Base-by-base conservation (phyloP, 1,139 yeast species). In the Candida sanyaensis region DNA sequence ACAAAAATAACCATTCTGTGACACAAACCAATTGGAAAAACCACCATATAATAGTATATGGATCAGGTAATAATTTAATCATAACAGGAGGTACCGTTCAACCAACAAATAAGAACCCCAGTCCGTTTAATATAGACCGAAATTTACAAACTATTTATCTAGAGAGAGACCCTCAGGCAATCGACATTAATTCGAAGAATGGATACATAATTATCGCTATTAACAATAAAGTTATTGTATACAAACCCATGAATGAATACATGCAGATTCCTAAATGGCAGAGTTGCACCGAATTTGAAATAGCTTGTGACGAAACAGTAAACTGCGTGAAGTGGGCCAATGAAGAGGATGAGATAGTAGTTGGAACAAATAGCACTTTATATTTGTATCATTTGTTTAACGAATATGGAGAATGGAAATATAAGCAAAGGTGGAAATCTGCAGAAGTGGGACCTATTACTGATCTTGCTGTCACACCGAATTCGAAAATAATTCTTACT, bases 11-110 rank as follows among this genome's bases (percentile, higher is more conserved):
- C 10, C 78, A 80, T 53, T 73, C 90, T 0, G 79, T 83, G 23
- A 75, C 82, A 50, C 88, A 86, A 55, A 80, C 77, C 5, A 68
- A 71, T 47, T 91, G 97, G 96, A 83, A 83, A 50, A 75, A 75
- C 21, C 83, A 81, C 52, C 79, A 84, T 48, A 67, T 91, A 7
- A 69, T 88, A 27, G 86, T 84, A 0, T 92, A 92, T 62, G 88
- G 93, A 47, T 88, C 97, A 1, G 97, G 97, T 1, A 90, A 91
- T 66, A 91, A 90, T 63, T 69, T 92, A 56, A 86, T 91, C 41
- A 77, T 91, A 12, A 60, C 62, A 33, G 59, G 65, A 36, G 56
- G 59, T 30, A 59, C 65, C 11, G 44, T 54, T 2, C 44, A 34
- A 29, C 37, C 44, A 28, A 42, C 49, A 9, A 50, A 45, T 51